Base-by-base conservation (phyloP, 192 early-diverging fungal genomes). In the Linnemannia elongata region DNA sequence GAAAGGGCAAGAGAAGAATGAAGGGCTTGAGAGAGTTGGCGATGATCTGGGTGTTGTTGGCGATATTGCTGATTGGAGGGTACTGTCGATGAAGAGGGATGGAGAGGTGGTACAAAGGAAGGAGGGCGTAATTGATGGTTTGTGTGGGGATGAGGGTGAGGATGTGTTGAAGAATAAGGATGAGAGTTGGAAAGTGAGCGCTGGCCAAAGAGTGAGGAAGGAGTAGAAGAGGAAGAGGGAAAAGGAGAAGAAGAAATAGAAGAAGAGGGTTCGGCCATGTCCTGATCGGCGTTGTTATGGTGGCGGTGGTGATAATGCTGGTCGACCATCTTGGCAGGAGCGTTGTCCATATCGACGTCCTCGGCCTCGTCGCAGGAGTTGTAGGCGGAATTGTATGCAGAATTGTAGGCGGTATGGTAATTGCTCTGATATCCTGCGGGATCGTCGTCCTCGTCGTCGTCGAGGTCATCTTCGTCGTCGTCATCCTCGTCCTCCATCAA, bases 291-390 rank as follows among this genome's bases (percentile, higher is more conserved):
- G 47, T 54, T 45, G 55, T 74, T 66, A 33, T 66, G 30, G 27
- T 33, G 60, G 27, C 24, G 60, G 55, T 57, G n/a, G 55, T 57
- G 13, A 7, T 57, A n/a, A 57, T 27, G 6, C n/a, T 57, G 55
- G 60, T 66, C 60, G 12, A 66, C 85, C 63, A 81, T 78, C 47
- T 87, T 87, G 69, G 75, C 68, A 1, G 85, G 72, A 20, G 77
- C 85, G 41, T 76, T 44, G 22, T 87, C 85, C 85, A 87, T 87
- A 36, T 81, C 81, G 44, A 87, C 85, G 41, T 87, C 85, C 33
- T 87, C 85, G 39, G 70, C 74, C 33, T 86, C 83, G 71, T 83
- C 82, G 55, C 82, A 72, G 71, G 79, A 81, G 39, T 87, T 87
- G 68, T 80, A 81, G 12, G 85, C 79, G 63, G 79, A 81, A 68